Evolutionary conservation across 192 early-diverging fungal genomes (phyloP).

Genomic region (Podila minutissima): DNA sequence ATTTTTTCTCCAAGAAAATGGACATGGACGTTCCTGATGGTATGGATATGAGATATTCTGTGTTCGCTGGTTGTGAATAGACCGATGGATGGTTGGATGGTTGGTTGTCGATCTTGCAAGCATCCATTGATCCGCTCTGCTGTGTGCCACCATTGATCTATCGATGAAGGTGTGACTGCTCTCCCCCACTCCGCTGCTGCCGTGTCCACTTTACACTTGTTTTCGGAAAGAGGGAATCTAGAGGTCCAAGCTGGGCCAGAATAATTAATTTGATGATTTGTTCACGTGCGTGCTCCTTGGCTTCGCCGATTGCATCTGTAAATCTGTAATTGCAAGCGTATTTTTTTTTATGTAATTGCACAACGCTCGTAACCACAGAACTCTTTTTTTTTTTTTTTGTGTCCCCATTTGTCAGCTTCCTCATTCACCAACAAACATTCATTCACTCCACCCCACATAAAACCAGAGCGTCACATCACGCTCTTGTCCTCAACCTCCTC

Average conservation of each 20-base stretch:
- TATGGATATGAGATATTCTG: neutral
- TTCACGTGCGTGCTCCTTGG: neutral
- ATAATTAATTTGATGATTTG: neutral
- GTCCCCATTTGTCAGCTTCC: too few species aligned
- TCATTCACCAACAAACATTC: too few species aligned
- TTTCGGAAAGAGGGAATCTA: conserved; percentile 3
- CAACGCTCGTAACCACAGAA: too few species aligned
- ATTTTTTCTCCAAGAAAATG: neutral
- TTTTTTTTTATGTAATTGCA: too few species aligned
- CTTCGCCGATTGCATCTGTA: too few species aligned
- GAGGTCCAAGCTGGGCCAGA: neutral
- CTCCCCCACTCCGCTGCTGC: conserved; percentile 1
- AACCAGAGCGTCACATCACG: too few species aligned
- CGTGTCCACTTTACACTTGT: conserved; percentile 2
- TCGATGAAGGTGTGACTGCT: neutral
- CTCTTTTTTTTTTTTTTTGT: too few species aligned
- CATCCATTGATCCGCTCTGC: neutral
- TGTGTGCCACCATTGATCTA: neutral
- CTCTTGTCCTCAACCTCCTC: too few species aligned
- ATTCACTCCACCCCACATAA: too few species aligned
- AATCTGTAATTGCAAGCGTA: too few species aligned
- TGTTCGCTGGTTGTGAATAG: neutral
- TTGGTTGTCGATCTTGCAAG: neutral
- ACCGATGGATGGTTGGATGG: conserved; percentile 6
- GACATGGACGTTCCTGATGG: neutral